Evolutionary conservation across 352 stramenopile genomes (phyloP), one percentile per base, ranked within the genome.

Genomic region (Pythium folliculosum): DNA sequence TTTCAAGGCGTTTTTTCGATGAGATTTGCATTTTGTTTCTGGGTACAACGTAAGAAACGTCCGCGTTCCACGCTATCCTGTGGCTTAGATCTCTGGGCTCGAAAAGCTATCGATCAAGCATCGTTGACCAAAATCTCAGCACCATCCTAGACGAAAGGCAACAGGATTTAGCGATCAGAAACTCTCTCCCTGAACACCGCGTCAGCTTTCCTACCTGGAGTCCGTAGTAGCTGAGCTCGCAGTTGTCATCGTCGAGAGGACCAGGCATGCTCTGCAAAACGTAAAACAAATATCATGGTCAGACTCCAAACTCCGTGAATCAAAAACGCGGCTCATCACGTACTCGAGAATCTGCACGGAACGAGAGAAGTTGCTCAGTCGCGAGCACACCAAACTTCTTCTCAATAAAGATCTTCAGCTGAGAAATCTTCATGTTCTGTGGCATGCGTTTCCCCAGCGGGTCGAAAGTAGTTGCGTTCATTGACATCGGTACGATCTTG

Each of bases 111-210:
- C 27, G 27, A 63, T 50, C 25, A 56, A 21, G 56, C 64, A 38
- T 88, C 78, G 48, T 92, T 92, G 16, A 92, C 70, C 17, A 92
- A 51, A 19, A 94, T 77, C 62, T 94, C 82, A 17, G 77, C 82
- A 1, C 78, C 80, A 59, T 94, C 79, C 82, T 92, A 22, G 7
- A 52, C 19, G 30, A 12, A 17, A 63, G 48, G 3, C 50, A 53
- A 14, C 16, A 44, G 12, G 30, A 17, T 10, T 23, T 40, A 23
- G 40, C 17, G 1, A n/a, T 16, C 12, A 21, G 2, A 12, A 47
- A 16, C 1, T 40, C 8, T 40, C 35, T 3, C 40, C 40, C 7
- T 8, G 40, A 47, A 19, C 7, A n/a, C 14, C 17, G 40, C 8
- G 5, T 47, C 40, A n/a, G 4, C 3, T 14, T 14, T 21, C 40